Evolutionary conservation across 768 basidiomycete genomes (phyloP).

Genomic region (Tricholoma flavovirens): DNA sequence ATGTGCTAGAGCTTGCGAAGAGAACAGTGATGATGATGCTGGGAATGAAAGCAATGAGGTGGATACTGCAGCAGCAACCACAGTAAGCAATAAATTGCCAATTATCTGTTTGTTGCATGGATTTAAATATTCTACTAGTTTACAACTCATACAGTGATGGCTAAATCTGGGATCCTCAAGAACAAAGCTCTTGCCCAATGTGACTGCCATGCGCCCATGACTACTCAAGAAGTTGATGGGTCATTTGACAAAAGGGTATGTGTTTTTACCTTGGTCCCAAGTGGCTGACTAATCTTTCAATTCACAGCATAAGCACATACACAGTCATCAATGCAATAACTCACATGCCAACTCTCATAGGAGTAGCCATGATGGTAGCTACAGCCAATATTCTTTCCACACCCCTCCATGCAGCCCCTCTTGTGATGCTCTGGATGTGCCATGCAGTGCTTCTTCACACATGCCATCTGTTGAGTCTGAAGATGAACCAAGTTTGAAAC

Average conservation of each 20-base stretch:
- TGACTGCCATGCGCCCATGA: background rate
- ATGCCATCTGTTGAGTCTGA: no score
- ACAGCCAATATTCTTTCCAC: no score
- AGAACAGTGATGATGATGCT: background rate
- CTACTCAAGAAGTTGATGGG: background rate
- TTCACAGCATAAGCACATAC: background rate
- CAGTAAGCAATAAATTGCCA: background rate
- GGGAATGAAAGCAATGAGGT: background rate
- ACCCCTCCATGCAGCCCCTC: no score
- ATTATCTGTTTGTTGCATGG: background rate
- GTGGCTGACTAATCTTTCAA: background rate
- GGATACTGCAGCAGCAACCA: background rate
- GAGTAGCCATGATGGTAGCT: no score
- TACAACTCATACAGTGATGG: background rate
- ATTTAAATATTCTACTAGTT: background rate
- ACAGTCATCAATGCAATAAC: no score
- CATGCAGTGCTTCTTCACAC: no score
- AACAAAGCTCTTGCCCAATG: slow-evolving; percentile 7
- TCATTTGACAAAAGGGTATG: background rate
- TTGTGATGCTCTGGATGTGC: no score
- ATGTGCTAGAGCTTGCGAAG: background rate
- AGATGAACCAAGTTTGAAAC: no score
- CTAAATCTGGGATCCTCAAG: background rate
- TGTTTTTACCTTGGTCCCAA: background rate
- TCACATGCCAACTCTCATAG: no score